phyloP scores from a whole-genome alignment of 306 rosid genomes.

The Sphenostylis stenocarpa region DNA sequence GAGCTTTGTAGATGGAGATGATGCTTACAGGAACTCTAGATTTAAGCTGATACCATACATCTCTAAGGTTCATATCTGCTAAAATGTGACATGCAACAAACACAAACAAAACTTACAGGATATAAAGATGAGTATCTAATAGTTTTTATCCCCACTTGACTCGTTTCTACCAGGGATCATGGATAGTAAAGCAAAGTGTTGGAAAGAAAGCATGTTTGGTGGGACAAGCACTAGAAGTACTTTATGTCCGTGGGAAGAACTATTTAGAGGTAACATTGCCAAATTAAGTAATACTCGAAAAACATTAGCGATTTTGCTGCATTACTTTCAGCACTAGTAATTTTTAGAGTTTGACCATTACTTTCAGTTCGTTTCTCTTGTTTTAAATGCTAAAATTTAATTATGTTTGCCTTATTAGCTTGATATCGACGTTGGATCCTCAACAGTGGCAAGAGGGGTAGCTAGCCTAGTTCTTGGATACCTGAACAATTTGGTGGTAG shows the following conservation, averaged over 20 bases:
- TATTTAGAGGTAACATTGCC: conserved; percentile 67
- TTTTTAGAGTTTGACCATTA: background rate
- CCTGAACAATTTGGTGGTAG: conserved; percentile 84
- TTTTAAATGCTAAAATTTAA: conserved; percentile 23
- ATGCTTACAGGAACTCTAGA: conserved; percentile 81
- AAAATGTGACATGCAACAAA: background rate
- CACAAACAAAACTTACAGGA: background rate
- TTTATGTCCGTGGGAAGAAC: conserved; percentile 72
- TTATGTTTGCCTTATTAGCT: conserved; percentile 40
- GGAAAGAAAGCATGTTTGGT: conserved; percentile 90
- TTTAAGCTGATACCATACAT: conserved; percentile 83
- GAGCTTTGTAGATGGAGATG: conserved; percentile 81
- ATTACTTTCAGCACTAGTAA: too few species aligned
- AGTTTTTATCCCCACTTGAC: background rate
- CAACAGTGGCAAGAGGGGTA: conserved; percentile 88
- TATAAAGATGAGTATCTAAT: conserved; percentile 21
- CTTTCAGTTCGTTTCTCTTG: background rate
- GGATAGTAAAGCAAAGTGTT: conserved; percentile 97
- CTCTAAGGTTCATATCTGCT: conserved; percentile 38
- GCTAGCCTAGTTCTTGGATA: conserved; percentile 86
- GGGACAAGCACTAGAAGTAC: conserved; percentile 69
- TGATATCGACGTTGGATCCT: conserved; percentile 72
- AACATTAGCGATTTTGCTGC: background rate
- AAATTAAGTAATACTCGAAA: background rate
- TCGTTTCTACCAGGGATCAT: conserved; percentile 69